Evolutionary conservation across 768 basidiomycete species (phyloP).

Genomic region (Austroboletus festivus): DNA sequence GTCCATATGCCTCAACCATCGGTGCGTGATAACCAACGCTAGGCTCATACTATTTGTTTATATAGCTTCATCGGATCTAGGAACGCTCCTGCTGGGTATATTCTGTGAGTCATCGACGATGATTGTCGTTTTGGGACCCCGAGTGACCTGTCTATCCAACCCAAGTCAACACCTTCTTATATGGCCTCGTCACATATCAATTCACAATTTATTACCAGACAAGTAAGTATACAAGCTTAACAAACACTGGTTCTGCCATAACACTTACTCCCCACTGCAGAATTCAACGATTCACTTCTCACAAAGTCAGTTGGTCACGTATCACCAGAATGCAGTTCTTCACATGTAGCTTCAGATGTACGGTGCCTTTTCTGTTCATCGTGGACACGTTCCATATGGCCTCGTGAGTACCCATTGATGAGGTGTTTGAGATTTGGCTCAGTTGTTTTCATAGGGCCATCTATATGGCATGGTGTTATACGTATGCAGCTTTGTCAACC

Average conservation of each 20-base stretch:
- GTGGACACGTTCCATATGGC: constrained; percentile 20
- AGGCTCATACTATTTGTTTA: too few species aligned
- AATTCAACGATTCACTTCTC: constrained; percentile 13
- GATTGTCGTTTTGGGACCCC: not conserved
- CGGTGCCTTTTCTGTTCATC: constrained; percentile 15
- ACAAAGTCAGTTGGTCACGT: constrained; percentile 7
- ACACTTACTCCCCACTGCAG: not conserved
- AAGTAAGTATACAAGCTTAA: not conserved
- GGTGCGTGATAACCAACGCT: constrained; percentile 2
- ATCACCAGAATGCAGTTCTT: not conserved
- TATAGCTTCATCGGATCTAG: constrained; percentile 4
- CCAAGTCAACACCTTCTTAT: constrained; percentile 31
- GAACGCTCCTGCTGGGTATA: constrained; percentile 19
- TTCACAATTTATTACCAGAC: constrained; percentile 37
- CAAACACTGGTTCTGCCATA: not conserved
- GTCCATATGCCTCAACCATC: constrained; percentile 2
- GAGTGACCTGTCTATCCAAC: not conserved
- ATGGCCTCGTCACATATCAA: constrained; percentile 42
- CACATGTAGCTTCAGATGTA: constrained; percentile 4
- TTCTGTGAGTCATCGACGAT: constrained; percentile 16
- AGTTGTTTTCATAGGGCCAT: constrained; percentile 6
- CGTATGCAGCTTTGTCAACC: not conserved
- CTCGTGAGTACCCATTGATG: constrained; percentile 8
- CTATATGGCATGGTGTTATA: constrained; percentile 21
- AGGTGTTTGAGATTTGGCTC: not conserved